These are phyloP conservation scores for Moesziomyces globuligerus DNA, from an alignment of 1,284 basidiomycete species.

Conservation along the genomic window DNA sequence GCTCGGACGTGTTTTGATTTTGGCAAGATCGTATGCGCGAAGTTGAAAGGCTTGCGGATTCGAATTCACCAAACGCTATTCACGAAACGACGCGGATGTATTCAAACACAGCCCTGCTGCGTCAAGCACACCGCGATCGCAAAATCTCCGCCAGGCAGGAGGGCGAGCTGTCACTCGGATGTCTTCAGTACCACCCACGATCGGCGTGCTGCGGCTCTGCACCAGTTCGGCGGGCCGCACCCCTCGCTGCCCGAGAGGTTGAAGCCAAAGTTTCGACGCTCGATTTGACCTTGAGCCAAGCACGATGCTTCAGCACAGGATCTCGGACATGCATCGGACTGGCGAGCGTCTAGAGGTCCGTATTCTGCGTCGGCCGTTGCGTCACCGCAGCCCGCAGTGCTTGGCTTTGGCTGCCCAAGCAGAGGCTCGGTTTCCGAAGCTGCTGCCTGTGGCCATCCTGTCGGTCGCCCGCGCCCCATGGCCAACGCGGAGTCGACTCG, in stretches of 20 bases:
- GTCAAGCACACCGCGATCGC: background rate
- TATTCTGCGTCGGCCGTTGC: slow-evolving; percentile 1
- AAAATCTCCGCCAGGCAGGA: background rate
- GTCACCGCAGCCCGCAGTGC: too few species aligned
- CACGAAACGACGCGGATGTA: background rate
- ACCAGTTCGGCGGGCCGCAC: too few species aligned
- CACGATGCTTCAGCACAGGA: background rate
- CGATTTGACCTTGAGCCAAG: background rate
- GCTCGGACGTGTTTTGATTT: background rate
- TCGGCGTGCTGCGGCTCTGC: background rate
- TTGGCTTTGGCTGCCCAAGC: too few species aligned
- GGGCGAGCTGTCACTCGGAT: background rate
- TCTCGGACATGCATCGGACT: too few species aligned
- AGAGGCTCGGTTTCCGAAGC: too few species aligned
- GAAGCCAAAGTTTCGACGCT: background rate
- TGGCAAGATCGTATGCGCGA: background rate
- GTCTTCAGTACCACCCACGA: background rate
- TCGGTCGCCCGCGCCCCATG: too few species aligned
- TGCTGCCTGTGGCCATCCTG: too few species aligned
- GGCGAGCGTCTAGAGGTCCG: too few species aligned
- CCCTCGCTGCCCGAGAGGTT: too few species aligned
- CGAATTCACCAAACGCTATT: too few species aligned
- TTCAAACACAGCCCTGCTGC: background rate
- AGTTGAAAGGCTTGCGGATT: background rate
- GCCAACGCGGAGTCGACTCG: background rate